A percentile compares a stretch with the other conserved stretches of the same genome.
phyloP scores from a whole-genome alignment of 768 basidiomycete species.

The Coprinellus aureogranulatus region DNA sequence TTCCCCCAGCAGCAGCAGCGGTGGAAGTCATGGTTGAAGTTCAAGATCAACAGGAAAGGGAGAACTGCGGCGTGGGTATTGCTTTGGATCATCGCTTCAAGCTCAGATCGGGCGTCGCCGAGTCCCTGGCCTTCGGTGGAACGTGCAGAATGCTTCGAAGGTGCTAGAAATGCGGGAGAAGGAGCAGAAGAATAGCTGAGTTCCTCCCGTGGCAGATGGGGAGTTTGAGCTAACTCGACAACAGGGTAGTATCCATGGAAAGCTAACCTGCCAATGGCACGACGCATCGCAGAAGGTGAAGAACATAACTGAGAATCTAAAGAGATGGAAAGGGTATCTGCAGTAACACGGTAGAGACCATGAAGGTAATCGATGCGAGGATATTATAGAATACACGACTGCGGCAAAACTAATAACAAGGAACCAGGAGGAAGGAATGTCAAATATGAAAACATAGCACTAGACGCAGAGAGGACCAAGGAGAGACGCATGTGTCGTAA shows the following conservation, averaged over 20 bases:
- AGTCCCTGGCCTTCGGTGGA: neutral
- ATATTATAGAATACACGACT: too few relatives aligned
- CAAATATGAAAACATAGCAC: neutral
- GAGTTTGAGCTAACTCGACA: too few relatives aligned
- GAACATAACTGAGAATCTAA: too few relatives aligned
- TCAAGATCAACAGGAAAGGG: constrained; percentile 5
- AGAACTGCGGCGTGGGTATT: neutral
- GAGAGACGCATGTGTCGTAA: neutral
- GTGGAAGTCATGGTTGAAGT: constrained; percentile 11
- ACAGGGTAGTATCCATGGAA: too few relatives aligned
- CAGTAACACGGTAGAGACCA: too few relatives aligned
- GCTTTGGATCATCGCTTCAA: neutral
- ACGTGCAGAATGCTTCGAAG: neutral
- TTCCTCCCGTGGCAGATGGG: too few relatives aligned
- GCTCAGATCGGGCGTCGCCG: constrained; percentile 10
- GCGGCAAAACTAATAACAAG: too few relatives aligned
- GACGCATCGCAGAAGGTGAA: too few relatives aligned
- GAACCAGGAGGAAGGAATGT: constrained; percentile 2
- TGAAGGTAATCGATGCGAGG: too few relatives aligned
- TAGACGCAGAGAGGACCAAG: neutral
- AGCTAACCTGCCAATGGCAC: too few relatives aligned
- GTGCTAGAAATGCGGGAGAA: neutral
- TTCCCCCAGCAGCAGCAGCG: neutral
- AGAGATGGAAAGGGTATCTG: too few relatives aligned
- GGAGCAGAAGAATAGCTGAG: too few relatives aligned